Conservation (phyloP, 2,329 filamentous ascomycete species). For the Colletotrichum sp. region DNA sequence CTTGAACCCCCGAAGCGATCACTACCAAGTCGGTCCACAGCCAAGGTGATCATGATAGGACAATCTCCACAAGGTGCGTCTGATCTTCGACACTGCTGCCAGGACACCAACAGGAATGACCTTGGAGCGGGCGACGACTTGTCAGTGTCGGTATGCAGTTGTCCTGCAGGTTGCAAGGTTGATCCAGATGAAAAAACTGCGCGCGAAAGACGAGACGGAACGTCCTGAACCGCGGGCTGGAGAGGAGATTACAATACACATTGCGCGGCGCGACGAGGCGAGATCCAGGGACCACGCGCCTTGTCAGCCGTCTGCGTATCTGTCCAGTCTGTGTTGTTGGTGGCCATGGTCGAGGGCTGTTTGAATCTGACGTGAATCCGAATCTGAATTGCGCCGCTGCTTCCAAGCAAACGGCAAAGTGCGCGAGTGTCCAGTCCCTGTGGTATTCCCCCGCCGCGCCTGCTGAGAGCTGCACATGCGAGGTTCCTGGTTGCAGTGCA, state of each 20-base stretch:
- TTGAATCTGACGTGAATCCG: not conserved
- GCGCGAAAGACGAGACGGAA: not conserved
- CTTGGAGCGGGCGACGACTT: not conserved
- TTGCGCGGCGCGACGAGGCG: not conserved
- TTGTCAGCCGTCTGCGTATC: not conserved
- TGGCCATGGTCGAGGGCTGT: not conserved
- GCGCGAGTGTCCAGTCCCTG: not conserved
- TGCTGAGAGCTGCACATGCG: conserved; percentile 10
- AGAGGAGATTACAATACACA: not conserved
- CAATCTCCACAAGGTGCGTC: conserved; percentile 10
- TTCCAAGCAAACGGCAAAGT: not conserved
- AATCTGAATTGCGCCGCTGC: not conserved
- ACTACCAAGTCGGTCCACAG: not conserved
- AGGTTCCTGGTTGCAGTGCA: not conserved
- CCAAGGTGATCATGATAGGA: conserved; percentile 13
- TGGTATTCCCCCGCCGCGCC: conserved; percentile 1
- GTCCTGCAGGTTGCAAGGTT: conserved; percentile 12
- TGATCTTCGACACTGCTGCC: conserved; percentile 7
- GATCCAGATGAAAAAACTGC: not conserved
- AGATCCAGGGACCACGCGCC: not conserved
- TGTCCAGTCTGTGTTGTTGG: not conserved
- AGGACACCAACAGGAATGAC: not conserved
- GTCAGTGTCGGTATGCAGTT: not conserved
- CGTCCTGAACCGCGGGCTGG: not conserved
- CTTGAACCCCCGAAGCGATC: conserved; percentile 6